Evolutionary conservation across 192 early-diverging fungal species (phyloP), one percentile per base, ranked within the genome.

Genomic region (Mortierella hygrophila): DNA sequence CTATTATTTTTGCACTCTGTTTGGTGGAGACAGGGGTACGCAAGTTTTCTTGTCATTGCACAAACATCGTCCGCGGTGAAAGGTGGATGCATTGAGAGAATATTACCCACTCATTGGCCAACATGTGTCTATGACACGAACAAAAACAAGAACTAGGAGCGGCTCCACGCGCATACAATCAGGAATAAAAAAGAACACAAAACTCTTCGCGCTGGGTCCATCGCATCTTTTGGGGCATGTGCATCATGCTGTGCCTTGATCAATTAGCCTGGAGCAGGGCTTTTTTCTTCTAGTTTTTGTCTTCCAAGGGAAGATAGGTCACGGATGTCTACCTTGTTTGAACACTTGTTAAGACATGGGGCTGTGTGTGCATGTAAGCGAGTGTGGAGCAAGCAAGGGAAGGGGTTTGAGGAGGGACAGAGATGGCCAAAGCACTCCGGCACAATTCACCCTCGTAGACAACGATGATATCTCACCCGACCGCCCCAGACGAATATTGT

Each of bases 391-490:
- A 57, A 57, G n/a, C n/a, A 55, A 55, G 52, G 3, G 7, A 26
- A 26, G 18, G 49, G 16, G 47, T 20, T 0, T 52, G 55, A 57
- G 7, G 26, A 26, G 11, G 26, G 60, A 32, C 11, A 65, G 60
- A 65, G 29, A 65, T 65, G 60, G 60, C 29, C 60, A 65, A 65
- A 65, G 60, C 60, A 65, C 60, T 11, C n/a, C n/a, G n/a, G n/a
- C 55, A 60, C n/a, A 26, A 29, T 60, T 60, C n/a, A 26, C n/a
- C 20, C 20, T 60, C 29, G 23, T 65, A 65, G 60, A 15, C 60
- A 32, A 65, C 49, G 49, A 65, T 29, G 3, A 65, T 4, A 65
- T 23, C 13, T 29, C n/a, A 29, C 60, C 60, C 7, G 55, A 26
- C n/a, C 21, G 10, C 29, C 29, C 60, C 32, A 65, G 60, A 26